phyloP scores from a whole-genome alignment of 2,329 filamentous ascomycete species.

The Coniochaeta sp. region DNA sequence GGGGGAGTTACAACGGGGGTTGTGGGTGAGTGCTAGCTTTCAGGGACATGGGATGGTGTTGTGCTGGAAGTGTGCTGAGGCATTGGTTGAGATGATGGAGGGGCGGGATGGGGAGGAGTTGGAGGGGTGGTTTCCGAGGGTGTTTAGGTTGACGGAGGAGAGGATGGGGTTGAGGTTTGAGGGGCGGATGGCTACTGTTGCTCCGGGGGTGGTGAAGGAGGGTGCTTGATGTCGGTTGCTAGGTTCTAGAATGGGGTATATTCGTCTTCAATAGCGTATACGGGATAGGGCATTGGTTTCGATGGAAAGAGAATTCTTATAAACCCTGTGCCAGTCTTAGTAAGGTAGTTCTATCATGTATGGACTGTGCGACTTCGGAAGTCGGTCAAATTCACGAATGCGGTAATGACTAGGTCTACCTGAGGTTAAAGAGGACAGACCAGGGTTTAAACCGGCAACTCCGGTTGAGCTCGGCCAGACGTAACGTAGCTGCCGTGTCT shows the following conservation, averaged over 20 bases:
- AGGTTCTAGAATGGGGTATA: too few relatives aligned
- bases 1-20: conserved; percentile 29
- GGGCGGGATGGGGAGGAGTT: conserved; percentile 22
- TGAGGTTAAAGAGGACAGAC: too few relatives aligned
- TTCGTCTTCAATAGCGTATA: too few relatives aligned
- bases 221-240: background rate
- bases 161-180: conserved; percentile 31
- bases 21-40: conserved; percentile 54
- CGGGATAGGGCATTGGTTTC: too few relatives aligned
- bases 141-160: conserved; percentile 38
- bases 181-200: conserved; percentile 18
- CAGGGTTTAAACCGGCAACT: too few relatives aligned
- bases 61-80: conserved; percentile 52
- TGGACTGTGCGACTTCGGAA: too few relatives aligned
- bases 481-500: background rate
- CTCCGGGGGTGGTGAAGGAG: background rate
- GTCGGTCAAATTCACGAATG: too few relatives aligned
- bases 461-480: background rate
- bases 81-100: conserved; percentile 46
- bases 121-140: conserved; percentile 44
- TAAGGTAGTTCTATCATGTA: too few relatives aligned
- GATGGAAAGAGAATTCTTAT: too few relatives aligned
- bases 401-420: too few relatives aligned
- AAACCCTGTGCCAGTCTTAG: too few relatives aligned
- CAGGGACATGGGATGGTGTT: conserved; percentile 63